Base-by-base conservation (phyloP, 208 protist species). In the Trypanosoma conorhini region DNA sequence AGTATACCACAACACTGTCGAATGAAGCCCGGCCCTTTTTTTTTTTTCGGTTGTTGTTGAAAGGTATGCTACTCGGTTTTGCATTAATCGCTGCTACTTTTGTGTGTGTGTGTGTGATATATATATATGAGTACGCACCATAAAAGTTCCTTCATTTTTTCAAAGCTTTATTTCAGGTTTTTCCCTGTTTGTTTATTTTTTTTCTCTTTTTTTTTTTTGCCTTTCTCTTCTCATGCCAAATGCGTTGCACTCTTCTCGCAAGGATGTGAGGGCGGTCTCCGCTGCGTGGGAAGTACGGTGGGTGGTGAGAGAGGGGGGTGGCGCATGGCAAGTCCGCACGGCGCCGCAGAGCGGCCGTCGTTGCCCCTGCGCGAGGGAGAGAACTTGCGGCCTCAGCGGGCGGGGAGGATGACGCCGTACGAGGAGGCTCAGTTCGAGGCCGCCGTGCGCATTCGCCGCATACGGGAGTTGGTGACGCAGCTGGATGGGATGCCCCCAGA, bases 391-490 rank as follows among this genome's bases (percentile, higher is more conserved):
- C 30, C 26, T 17, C 52, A 22, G 10, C 8, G 15, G 42, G 17
- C 5, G 8, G 55, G 15, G 42, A 13, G 13, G 8, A 55, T 54
- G 67, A 72, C 72, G n/a, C 64, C 72, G 0, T 86, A 92, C 56
- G 68, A 77, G 22, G 48, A 57, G 60, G 71, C 57, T 48, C 74
- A 88, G 72, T 58, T 81, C 52, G 38, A 60, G 19, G 77, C 71
- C 5, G 74, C 70, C n/a, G 70, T 57, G 5, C 44, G 33, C 1
- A 86, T 89, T 80, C 66, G 74, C 7, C 38, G 56, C 12, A 81
- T 92, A 13, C 77, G 83, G 22, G 81, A 86, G 60, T 68, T 69
- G 57, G 72, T 88, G 26, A 77, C 74, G 24, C 65, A 80, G 54
- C 66, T 92, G 13, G 81, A 88, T 62, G 59, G 44, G 40, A 60